Evolutionary conservation across 2,329 filamentous ascomycete species (phyloP).

Genomic region (Ophiostoma sp.): DNA sequence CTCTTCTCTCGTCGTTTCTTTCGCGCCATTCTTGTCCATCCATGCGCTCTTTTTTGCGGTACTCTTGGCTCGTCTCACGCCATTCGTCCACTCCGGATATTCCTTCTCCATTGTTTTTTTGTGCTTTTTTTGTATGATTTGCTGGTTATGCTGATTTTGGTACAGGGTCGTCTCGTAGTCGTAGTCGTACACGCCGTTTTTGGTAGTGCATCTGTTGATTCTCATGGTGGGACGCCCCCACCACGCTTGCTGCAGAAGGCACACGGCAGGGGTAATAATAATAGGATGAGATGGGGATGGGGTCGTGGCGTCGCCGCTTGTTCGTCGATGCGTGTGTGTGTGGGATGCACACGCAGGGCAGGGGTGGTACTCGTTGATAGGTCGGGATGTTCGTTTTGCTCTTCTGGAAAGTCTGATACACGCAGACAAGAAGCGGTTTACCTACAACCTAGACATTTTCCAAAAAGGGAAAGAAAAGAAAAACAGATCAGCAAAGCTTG

Average conservation of each 20-base stretch:
- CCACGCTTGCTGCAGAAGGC: constrained; percentile 3
- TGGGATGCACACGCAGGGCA: constrained; percentile 4
- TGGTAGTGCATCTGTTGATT: constrained; percentile 7
- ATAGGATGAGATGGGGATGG: neutral
- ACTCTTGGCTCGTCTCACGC: neutral
- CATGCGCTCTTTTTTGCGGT: neutral
- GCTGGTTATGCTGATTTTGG: neutral
- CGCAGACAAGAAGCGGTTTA: constrained; percentile 17
- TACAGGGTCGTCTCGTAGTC: neutral
- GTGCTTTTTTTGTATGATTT: neutral
- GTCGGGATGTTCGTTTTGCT: constrained; percentile 13
- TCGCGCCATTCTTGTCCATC: constrained; percentile 3
- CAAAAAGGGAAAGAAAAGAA: constrained; percentile 27
- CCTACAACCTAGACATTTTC: constrained; percentile 36
- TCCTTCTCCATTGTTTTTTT: constrained; percentile 1
- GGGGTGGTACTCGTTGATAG: neutral
- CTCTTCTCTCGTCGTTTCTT: constrained; percentile 6
- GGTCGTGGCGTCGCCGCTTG: constrained; percentile 6
- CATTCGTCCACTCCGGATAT: neutral
- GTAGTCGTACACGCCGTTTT: constrained; percentile 19
- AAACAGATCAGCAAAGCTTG: constrained; percentile 36
- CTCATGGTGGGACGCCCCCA: neutral
- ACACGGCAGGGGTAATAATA: constrained; percentile 14
- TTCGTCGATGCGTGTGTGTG: neutral
- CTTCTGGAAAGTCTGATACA: constrained; percentile 10